A percentile compares a stretch with the other conserved stretches of the same genome.
phyloP scores from a whole-genome alignment of 441 rosid genomes.

The Macaranga tanarius region DNA sequence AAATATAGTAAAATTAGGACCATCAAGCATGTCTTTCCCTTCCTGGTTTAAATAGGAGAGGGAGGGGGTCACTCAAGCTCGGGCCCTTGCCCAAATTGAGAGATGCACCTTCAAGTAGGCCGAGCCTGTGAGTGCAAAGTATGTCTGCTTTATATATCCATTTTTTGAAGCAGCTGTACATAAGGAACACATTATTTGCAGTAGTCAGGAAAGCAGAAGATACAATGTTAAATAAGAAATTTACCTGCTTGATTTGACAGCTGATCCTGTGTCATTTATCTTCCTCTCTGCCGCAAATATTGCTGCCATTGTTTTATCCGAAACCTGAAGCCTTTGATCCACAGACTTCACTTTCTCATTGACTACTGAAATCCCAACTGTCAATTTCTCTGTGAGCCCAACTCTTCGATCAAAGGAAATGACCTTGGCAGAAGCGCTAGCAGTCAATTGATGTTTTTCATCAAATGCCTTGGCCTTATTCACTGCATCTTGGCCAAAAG shows the following conservation, averaged over 20 bases:
- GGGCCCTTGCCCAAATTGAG: neutral
- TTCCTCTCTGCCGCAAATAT: conserved; percentile 92
- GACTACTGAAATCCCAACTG: conserved; percentile 84
- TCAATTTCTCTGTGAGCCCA: conserved; percentile 78
- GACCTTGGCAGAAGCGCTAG: conserved; percentile 89
- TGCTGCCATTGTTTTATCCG: conserved; percentile 99
- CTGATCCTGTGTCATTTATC: conserved; percentile 89
- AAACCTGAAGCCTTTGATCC: conserved; percentile 92
- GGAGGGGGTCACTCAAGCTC: neutral
- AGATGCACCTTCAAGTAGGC: too few species aligned
- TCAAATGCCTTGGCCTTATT: conserved; percentile 95
- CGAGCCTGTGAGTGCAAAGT: neutral
- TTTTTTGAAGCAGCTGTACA: neutral
- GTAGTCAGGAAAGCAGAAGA: conserved; percentile 5
- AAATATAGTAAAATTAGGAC: neutral
- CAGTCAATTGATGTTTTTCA: conserved; percentile 79
- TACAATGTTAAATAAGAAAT: conserved; percentile 7
- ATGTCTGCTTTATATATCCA: neutral
- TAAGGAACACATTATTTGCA: neutral
- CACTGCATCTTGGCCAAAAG: conserved; percentile 85
- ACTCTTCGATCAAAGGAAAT: conserved; percentile 76
- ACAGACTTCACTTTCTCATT: conserved; percentile 94
- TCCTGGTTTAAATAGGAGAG: neutral
- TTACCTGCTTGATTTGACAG: conserved; percentile 96
- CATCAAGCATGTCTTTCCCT: neutral